Percentiles rank a stretch among this genome's conserved stretches.
phyloP scores from a whole-genome alignment of 2,329 filamentous ascomycete genomes.

The Exophiala oligosperma region DNA sequence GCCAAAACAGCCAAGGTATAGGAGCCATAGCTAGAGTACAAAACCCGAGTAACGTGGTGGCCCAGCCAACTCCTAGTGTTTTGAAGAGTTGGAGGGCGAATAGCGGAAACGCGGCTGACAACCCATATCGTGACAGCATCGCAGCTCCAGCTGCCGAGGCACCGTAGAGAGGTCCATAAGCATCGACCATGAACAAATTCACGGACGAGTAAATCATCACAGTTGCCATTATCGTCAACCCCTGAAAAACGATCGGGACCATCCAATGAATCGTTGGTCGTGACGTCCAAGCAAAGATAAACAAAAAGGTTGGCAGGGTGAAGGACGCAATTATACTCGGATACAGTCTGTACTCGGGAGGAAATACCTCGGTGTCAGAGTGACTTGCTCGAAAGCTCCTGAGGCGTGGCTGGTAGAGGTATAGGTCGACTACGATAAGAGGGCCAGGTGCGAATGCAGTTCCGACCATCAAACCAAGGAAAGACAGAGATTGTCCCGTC shows the following conservation, averaged over 20 bases:
- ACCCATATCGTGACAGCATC: conserved; percentile 31
- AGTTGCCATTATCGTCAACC: conserved; percentile 30
- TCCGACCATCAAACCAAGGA: conserved; percentile 25
- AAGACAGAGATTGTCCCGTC: conserved; percentile 24
- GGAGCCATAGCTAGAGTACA: conserved; percentile 38
- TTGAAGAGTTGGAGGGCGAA: conserved; percentile 44
- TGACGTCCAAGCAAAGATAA: conserved; percentile 69
- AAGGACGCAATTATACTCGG: conserved; percentile 32
- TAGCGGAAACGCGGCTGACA: conserved; percentile 39
- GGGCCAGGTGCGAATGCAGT: conserved; percentile 20
- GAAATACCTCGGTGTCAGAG: conserved; percentile 11
- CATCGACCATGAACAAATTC: conserved; percentile 44
- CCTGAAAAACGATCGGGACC: conserved; percentile 32
- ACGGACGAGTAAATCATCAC: conserved; percentile 37
- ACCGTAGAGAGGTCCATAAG: conserved; percentile 42
- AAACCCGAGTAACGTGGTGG: conserved; percentile 41
- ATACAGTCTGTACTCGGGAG: conserved; percentile 31
- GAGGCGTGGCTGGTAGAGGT: conserved; percentile 43
- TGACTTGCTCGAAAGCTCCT: conserved; percentile 36
- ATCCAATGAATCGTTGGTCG: conserved; percentile 34
- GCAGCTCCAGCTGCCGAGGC: conserved; percentile 37
- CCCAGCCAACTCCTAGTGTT: conserved; percentile 42
- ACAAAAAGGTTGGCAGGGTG: conserved; percentile 55
- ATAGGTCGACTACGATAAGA: conserved; percentile 22
- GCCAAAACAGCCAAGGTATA: conserved; percentile 39